Conservation (phyloP, 2,329 filamentous ascomycete species). For the Alternaria rosae region DNA sequence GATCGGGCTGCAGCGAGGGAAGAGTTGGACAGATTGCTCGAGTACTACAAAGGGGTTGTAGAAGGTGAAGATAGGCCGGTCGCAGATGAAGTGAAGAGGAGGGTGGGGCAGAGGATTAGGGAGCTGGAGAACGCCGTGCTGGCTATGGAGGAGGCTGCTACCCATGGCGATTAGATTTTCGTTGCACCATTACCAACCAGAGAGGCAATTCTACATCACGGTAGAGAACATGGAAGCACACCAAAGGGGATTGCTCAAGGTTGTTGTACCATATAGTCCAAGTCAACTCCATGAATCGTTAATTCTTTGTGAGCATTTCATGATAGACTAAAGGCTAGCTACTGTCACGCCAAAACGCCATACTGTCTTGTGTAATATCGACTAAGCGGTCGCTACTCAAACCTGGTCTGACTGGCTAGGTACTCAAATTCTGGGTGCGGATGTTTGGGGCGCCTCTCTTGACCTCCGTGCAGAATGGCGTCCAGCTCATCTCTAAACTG, state of each 20-base stretch:
- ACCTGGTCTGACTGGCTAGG: not conserved
- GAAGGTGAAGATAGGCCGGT: slow-evolving; percentile 51
- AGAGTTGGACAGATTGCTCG: slow-evolving; percentile 59
- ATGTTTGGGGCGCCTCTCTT: slow-evolving; percentile 5
- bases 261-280: not conserved
- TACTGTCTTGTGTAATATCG: not conserved
- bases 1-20: slow-evolving; percentile 62
- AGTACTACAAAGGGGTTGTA: slow-evolving; percentile 55
- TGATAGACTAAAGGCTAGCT: not conserved
- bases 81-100: slow-evolving; percentile 59
- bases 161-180: slow-evolving; percentile 54
- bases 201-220: not conserved
- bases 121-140: slow-evolving; percentile 62
- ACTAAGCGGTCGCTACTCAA: not conserved
- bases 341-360: not conserved
- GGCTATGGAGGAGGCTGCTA: slow-evolving; percentile 60
- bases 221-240: not conserved
- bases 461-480: slow-evolving; percentile 27
- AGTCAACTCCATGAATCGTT: not conserved
- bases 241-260: not conserved
- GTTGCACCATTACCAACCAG: not conserved
- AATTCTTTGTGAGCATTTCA: not conserved
- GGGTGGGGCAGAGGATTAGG: slow-evolving; percentile 60
- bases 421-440: slow-evolving; percentile 8
- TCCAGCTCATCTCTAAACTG: slow-evolving; percentile 34